These are phyloP conservation scores for Aspergillus amoenus DNA, from an alignment of 2,329 filamentous ascomycete genomes.

Conservation along the genomic window DNA sequence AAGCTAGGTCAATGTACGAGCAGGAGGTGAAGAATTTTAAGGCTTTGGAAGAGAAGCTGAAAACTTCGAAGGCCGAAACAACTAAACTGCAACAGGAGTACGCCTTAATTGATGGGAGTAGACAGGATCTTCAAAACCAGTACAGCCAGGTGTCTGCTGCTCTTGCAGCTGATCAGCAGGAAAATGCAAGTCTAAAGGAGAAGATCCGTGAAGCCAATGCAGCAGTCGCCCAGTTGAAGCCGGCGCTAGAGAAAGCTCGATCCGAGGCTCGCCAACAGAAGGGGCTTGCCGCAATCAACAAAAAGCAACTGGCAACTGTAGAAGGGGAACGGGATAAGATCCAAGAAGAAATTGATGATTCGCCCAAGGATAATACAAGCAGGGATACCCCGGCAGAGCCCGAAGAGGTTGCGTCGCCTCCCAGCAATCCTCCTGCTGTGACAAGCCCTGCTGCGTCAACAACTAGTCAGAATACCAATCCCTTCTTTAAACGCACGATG, in stretches of 20 bases:
- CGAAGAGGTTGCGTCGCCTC: constrained; percentile 43
- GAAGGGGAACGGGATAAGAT: constrained; percentile 88
- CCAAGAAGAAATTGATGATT: constrained; percentile 71
- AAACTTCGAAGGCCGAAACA: constrained; percentile 72
- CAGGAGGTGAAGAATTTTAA: constrained; percentile 88
- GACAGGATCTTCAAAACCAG: constrained; percentile 78
- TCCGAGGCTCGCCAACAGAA: constrained; percentile 93
- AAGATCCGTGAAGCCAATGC: constrained; percentile 79
- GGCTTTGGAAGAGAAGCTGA: constrained; percentile 78
- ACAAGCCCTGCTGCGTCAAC: constrained; percentile 65
- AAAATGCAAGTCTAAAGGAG: constrained; percentile 83
- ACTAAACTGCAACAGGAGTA: constrained; percentile 81
- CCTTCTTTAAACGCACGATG: constrained; percentile 77
- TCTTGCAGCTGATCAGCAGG: constrained; percentile 82
- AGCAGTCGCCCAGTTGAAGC: constrained; percentile 80
- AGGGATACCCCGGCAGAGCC: constrained; percentile 48
- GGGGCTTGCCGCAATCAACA: constrained; percentile 95
- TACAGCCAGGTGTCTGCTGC: constrained; percentile 73
- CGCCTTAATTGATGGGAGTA: constrained; percentile 75
- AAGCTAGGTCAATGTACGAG: constrained; percentile 85
- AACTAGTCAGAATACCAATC: constrained; percentile 77
- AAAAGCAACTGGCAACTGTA: constrained; percentile 89
- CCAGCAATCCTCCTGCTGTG: constrained; percentile 50
- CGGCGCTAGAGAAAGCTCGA: constrained; percentile 88
- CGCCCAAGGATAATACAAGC: constrained; percentile 56